These are phyloP conservation scores for Thalassiosira hispida DNA, from an alignment of 352 stramenopile genomes.

Conservation along the genomic window DNA sequence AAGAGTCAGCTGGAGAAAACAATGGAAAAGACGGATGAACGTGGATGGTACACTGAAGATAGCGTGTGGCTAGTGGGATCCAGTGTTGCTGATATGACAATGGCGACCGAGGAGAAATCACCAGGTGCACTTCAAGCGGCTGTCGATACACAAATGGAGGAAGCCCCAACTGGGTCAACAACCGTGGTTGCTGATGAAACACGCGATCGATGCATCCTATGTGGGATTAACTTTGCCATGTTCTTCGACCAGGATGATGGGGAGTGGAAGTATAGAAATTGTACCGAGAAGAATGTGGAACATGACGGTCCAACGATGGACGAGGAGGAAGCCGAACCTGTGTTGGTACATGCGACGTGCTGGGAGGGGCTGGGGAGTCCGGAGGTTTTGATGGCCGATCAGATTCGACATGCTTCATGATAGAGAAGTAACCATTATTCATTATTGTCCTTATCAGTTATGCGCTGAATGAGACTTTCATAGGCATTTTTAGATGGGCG, in stretches of 20 bases:
- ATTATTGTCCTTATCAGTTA: too few relatives aligned
- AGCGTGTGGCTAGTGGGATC: slow-evolving; percentile 44
- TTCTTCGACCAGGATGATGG: slow-evolving; percentile 84
- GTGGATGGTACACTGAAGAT: slow-evolving; percentile 71
- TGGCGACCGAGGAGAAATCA: slow-evolving; percentile 11
- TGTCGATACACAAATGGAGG: not conserved
- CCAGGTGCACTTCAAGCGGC: slow-evolving; percentile 22
- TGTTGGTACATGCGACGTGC: slow-evolving; percentile 78
- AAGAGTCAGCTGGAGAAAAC: slow-evolving; percentile 76
- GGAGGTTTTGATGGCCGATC: slow-evolving; percentile 65
- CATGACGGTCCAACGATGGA: slow-evolving; percentile 57
- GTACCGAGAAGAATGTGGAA: slow-evolving; percentile 72
- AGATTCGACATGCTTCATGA: slow-evolving; percentile 60
- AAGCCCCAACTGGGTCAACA: not conserved
- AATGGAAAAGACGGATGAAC: slow-evolving; percentile 78
- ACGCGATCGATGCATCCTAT: slow-evolving; percentile 74
- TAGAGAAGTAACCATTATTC: not conserved
- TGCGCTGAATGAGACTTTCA: too few relatives aligned
- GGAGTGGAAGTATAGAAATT: slow-evolving; percentile 82
- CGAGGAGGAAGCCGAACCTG: slow-evolving; percentile 58
- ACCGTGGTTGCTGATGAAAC: slow-evolving; percentile 73
- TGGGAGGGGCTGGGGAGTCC: slow-evolving; percentile 71
- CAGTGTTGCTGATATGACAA: slow-evolving; percentile 7
- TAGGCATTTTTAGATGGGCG: too few relatives aligned
- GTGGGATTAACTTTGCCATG: slow-evolving; percentile 83